A percentile compares a stretch with the other conserved stretches of the same genome.
Evolutionary conservation across 148 eudicot species (phyloP).

Genomic region (Amaranthus hypochondriacus): DNA sequence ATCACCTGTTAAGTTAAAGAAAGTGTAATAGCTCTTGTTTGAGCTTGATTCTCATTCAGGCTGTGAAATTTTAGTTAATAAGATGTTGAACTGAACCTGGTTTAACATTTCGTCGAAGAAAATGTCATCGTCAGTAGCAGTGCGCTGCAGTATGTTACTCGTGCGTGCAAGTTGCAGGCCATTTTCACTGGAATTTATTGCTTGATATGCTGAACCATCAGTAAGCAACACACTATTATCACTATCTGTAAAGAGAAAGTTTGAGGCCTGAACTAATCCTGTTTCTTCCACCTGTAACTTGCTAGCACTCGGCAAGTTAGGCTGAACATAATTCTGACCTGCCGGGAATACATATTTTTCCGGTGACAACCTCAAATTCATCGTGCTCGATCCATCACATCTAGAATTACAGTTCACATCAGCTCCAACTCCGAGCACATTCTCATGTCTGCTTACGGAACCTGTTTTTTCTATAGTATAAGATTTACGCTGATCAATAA

Average conservation of each 20-base stretch:
- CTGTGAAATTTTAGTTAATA: background rate
- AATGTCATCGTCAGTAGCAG: conserved; percentile 9
- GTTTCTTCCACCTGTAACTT: background rate
- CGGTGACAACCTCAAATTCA: conserved; percentile 1
- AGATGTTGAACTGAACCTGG: conserved; percentile 18
- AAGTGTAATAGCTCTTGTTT: too few relatives aligned
- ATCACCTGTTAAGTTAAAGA: background rate
- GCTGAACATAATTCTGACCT: background rate
- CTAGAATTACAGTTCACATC: background rate
- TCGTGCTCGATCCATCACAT: background rate
- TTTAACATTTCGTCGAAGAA: conserved; percentile 14
- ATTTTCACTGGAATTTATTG: background rate
- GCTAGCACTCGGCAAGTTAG: conserved; percentile 2
- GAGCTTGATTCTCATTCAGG: background rate
- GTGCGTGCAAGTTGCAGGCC: background rate
- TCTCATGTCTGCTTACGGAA: background rate
- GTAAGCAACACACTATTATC: background rate
- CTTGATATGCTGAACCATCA: background rate
- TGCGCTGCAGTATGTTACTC: background rate
- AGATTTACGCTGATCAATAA: background rate
- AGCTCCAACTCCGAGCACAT: background rate
- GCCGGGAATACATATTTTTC: background rate
- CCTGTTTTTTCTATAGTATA: background rate
- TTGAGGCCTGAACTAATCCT: background rate
- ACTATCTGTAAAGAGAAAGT: background rate